Conservation (phyloP, 495 filamentous ascomycete species). For the Neurospora sp. region DNA sequence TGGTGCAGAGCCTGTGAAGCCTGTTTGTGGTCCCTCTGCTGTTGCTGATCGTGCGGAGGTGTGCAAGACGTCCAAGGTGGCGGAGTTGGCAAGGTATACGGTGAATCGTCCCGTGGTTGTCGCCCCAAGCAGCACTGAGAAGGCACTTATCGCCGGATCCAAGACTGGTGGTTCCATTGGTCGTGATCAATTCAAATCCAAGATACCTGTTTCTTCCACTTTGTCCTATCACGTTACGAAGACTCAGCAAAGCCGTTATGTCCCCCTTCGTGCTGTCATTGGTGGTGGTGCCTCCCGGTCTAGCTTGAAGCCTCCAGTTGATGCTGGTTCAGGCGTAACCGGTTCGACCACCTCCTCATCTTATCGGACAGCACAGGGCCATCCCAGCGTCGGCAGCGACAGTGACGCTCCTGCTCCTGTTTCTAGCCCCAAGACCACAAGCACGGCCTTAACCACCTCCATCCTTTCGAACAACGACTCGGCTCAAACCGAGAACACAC, state of each 20-base stretch:
- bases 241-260: not conserved
- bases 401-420: not conserved
- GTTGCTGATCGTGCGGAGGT: rapidly evolving
- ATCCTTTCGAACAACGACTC: not conserved
- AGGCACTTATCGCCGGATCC: too few relatives aligned
- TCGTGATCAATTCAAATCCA: not conserved
- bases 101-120: rapidly evolving
- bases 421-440: not conserved
- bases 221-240: not conserved
- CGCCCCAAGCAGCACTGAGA: too few relatives aligned
- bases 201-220: not conserved
- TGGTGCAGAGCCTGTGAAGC: not conserved
- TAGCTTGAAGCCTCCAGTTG: not conserved
- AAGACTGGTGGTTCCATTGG: not conserved
- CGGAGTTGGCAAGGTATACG: not conserved
- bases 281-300: not conserved
- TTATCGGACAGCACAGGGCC: rapidly evolving
- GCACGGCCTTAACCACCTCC: too few relatives aligned
- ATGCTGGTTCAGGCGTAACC: too few relatives aligned
- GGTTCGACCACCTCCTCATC: too few relatives aligned
- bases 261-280: not conserved
- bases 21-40: not conserved
- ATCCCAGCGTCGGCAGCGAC: not conserved
- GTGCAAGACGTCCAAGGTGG: not conserved
- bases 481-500: not conserved